These are phyloP conservation scores for Hondaea fermentalgiana DNA, from an alignment of 108 stramenopile species.

Conservation along the genomic window DNA sequence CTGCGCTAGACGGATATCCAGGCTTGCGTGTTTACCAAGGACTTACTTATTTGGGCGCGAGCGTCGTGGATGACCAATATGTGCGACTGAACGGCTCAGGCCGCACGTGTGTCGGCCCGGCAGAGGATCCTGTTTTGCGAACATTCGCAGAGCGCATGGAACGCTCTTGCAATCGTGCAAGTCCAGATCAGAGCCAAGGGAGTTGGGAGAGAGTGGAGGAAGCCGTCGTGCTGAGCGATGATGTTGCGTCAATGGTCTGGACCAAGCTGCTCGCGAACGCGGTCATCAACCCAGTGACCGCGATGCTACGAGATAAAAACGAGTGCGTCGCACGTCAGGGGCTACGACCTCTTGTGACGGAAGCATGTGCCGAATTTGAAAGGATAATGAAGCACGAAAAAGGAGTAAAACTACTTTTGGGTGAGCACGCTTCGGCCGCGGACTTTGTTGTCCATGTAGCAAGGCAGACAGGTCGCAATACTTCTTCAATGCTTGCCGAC, in stretches of 20 bases:
- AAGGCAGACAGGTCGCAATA: not conserved
- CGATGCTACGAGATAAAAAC: not conserved
- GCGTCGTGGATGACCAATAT: not conserved
- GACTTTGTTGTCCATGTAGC: not conserved
- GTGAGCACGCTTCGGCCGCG: not conserved
- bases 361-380: not conserved
- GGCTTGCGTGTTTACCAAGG: not conserved
- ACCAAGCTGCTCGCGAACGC: slow-evolving; percentile 17
- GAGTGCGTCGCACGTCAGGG: not conserved
- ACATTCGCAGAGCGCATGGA: not conserved
- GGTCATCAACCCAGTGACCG: not conserved
- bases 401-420: not conserved
- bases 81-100: not conserved
- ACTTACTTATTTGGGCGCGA: not conserved
- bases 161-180: not conserved
- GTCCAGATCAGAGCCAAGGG: not conserved
- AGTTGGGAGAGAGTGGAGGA: not conserved
- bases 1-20: not conserved
- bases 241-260: not conserved
- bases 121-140: not conserved
- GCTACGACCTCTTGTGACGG: not conserved
- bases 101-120: not conserved
- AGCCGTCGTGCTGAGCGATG: not conserved
- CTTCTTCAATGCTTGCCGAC: not conserved
- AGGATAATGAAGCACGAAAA: not conserved